These are phyloP conservation scores for Cymbopogon citratus DNA, from an alignment of 176 grass and related monocot species.

Conservation along the genomic window DNA sequence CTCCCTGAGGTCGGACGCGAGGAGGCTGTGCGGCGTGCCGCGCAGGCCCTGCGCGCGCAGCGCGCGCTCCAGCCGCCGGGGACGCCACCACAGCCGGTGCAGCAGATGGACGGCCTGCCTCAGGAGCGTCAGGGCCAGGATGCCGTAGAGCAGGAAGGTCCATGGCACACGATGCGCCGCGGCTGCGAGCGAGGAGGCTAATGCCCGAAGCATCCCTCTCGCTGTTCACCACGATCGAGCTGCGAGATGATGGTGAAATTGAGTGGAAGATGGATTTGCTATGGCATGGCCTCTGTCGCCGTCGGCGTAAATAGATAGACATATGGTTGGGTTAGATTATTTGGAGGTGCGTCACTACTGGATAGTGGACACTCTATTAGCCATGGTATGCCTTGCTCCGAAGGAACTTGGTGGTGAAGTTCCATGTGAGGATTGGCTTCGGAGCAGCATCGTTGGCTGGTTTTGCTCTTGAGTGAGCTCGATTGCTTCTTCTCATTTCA, in stretches of 20 bases:
- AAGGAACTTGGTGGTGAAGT: no score
- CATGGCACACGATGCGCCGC: neutral
- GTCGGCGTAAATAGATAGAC: neutral
- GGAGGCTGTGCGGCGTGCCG: slow-evolving; percentile 44
- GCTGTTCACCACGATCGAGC: no score
- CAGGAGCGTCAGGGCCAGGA: slow-evolving; percentile 9
- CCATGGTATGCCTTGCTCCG: neutral
- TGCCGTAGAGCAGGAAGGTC: slow-evolving; percentile 9
- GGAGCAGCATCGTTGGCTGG: neutral
- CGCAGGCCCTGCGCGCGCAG: slow-evolving; percentile 51
- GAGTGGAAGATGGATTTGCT: neutral
- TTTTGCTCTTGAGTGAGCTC: neutral
- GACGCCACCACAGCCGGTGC: slow-evolving; percentile 36
- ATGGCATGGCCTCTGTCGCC: neutral
- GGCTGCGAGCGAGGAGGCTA: neutral
- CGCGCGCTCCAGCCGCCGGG: slow-evolving; percentile 40
- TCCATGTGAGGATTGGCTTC: no score
- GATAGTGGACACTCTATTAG: no score
- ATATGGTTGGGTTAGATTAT: neutral
- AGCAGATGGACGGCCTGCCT: slow-evolving; percentile 29
- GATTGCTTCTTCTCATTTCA: neutral
- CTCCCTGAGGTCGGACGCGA: slow-evolving; percentile 37
- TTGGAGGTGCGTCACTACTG: no score
- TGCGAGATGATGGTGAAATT: neutral
- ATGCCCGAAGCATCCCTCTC: neutral